Base-by-base conservation (phyloP, 2,329 filamentous ascomycete genomes). In the Metarhizium robertsii region DNA sequence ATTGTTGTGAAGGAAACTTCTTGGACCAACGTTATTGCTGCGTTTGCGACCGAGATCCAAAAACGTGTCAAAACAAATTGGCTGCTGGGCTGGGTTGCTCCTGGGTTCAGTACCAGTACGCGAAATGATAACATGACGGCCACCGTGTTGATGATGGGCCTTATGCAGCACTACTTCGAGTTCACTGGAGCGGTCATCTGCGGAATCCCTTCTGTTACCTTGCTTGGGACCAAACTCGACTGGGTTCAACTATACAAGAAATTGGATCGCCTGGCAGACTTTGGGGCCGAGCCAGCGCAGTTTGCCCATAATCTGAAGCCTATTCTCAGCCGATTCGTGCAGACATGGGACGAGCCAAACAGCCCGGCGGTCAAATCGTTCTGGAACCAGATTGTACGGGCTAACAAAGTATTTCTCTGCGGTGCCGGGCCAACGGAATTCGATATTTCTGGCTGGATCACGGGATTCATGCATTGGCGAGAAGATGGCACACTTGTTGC, bases 381-480 rank as follows among this genome's bases (percentile, higher is more conserved):
- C 51, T 80, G 77, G 76, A 64, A 61, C 32, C 64, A 69, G 57
- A 74, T 74, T 51, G 73, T 74, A 2, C 64, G 69, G 6, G 68
- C 67, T 0, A 63, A 69, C 48, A 69, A 66, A 49, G 61, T 58
- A 54, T 67, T 57, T 50, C 61, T 56, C n/a, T 71, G 60, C 47
- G 63, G 63, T n/a, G 62, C 55, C 43, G 69, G 62, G 2, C 63
- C 61, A 30, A 65, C 50, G 59, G 71, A 69, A 60, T 73, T 63
- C 60, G 65, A 67, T 50, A 57, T 77, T 2, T 73, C 71, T 0
- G 77, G 78, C 5, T 80, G 76, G 77, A 70, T 79, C 53, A 74
- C 73, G 0, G 75, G 71, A 0, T 78, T 80, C 57, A 66, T 73
- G 59, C 75, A 73, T 59, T 80, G 75, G 73, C 60, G 65, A 16